Percentiles rank a stretch among this genome's conserved stretches.
Conservation (phyloP, 306 rosid genomes). For the Morella rubra region DNA sequence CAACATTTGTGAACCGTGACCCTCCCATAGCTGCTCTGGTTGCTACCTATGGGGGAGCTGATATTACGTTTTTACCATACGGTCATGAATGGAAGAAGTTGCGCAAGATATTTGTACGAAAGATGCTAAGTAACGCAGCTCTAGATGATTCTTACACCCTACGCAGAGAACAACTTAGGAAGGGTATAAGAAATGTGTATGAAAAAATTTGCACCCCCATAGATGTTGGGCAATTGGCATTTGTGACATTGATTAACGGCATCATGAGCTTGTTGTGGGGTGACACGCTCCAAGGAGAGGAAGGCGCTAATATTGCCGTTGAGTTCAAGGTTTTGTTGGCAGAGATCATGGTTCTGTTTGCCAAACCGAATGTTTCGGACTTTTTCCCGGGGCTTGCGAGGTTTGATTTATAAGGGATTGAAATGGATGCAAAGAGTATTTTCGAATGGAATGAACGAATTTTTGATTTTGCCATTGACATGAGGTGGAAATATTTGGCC, state of each 20-base stretch:
- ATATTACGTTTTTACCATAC: slow-evolving; percentile 16
- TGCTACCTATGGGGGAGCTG: slow-evolving; percentile 15
- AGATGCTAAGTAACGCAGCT: slow-evolving; percentile 22
- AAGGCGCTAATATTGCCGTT: background rate
- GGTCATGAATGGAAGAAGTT: slow-evolving; percentile 29
- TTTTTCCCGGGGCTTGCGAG: slow-evolving; percentile 25
- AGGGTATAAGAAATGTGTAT: too few relatives aligned
- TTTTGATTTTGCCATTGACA: slow-evolving; percentile 14
- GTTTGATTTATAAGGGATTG: slow-evolving; percentile 36
- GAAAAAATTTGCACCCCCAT: slow-evolving; percentile 8
- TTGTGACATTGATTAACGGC: background rate
- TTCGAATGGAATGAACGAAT: background rate
- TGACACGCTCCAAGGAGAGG: background rate
- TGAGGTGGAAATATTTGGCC: background rate
- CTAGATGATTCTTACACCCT: background rate
- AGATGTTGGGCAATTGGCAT: slow-evolving; percentile 7
- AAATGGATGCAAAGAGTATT: slow-evolving; percentile 20
- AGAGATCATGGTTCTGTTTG: slow-evolving; percentile 22
- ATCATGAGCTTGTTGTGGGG: slow-evolving; percentile 28
- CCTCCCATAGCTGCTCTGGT: background rate
- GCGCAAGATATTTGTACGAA: slow-evolving; percentile 21
- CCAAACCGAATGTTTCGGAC: slow-evolving; percentile 35
- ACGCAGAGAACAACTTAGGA: background rate
- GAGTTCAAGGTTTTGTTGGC: slow-evolving; percentile 4
- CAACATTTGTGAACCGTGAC: slow-evolving; percentile 29